These are phyloP conservation scores for Magnolia changhungtana DNA, from an alignment of 164 flowering plant species.

Conservation along the genomic window DNA sequence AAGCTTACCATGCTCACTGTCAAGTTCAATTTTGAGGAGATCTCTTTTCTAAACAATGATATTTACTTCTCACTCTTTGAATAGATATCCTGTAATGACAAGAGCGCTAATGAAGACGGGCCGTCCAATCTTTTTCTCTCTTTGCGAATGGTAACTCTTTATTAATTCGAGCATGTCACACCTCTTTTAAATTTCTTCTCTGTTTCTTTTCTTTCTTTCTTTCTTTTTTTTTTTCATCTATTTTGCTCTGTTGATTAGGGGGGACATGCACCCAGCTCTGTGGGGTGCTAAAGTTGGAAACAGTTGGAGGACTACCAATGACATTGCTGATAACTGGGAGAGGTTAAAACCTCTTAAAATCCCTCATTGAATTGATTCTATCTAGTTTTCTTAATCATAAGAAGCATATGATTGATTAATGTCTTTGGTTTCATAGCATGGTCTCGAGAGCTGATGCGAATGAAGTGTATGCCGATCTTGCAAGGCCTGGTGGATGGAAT, in stretches of 20 bases:
- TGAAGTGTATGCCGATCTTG: conserved; percentile 59
- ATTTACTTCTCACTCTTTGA: background rate
- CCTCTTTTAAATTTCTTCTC: background rate
- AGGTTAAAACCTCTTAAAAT: conserved; percentile 23
- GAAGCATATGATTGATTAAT: background rate
- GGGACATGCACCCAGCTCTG: conserved; percentile 55
- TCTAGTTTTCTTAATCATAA: background rate
- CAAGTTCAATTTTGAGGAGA: background rate
- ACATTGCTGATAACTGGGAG: conserved; percentile 56
- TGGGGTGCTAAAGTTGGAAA: conserved; percentile 65
- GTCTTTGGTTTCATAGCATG: conserved; percentile 44
- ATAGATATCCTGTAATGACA: conserved; percentile 60
- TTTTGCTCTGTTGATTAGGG: conserved; percentile 32
- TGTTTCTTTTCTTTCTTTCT: too few species aligned
- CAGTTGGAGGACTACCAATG: conserved; percentile 78
- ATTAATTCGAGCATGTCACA: background rate
- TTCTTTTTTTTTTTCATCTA: background rate
- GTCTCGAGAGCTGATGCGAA: conserved; percentile 67
- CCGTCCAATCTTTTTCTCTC: conserved; percentile 58
- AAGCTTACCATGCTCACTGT: background rate
- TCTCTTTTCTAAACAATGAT: too few species aligned
- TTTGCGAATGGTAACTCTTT: conserved; percentile 59
- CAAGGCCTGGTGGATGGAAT: conserved; percentile 94
- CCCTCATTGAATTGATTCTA: background rate
- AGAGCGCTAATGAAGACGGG: conserved; percentile 56